Evolutionary conservation across 2,329 filamentous ascomycete genomes (phyloP), one percentile per base, ranked within the genome.

Genomic region (Botrytis galanthina): DNA sequence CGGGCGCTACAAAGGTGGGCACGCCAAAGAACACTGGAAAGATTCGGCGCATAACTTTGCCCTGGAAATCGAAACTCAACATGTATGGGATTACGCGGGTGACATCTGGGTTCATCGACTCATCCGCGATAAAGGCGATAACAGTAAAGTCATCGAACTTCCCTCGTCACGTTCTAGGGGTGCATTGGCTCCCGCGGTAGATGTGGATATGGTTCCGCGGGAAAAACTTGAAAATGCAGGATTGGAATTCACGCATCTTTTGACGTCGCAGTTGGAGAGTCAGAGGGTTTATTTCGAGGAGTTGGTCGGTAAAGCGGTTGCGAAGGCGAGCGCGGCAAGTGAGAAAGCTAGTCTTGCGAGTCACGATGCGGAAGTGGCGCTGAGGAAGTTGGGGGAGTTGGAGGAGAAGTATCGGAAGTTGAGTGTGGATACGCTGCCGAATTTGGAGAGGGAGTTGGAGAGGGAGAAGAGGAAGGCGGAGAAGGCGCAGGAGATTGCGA

Each of bases 21-120:
- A 98, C 79, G 95, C 95, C 48, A 97, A 97, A 81, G 92, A 93
- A 20, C 95, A 98, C 82, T 98, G 94, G 89, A 94, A 97, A 82
- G 88, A 93, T 72, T 97, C 93, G 4, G 90, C 90, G 6, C 96
- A 99, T 82, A 93, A 92, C 76, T 99, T 97, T 81, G 92, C 94
- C 39, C 92, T 99, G 81, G 96, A 99, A 81, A 89, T 98, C 54
- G 90, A 92, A 75, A 97, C 94, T 0, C 95, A 99, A 81, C 92
- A 97, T 78, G 95, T 99, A 1, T 99, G 96, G 96, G 96, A 99
- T 82, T 99, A 99, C 77, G 93, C 93, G 0, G 94, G 93, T 7
- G 96, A 99, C 80, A 93, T 92, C 80, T 99, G 97, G 87, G 96
- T 98, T 67, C 96, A 99, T 82, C 91, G 96, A 16, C 89, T 98